Evolutionary conservation across 2,329 filamentous ascomycete genomes (phyloP).

Genomic region (Simplicillium sp.): DNA sequence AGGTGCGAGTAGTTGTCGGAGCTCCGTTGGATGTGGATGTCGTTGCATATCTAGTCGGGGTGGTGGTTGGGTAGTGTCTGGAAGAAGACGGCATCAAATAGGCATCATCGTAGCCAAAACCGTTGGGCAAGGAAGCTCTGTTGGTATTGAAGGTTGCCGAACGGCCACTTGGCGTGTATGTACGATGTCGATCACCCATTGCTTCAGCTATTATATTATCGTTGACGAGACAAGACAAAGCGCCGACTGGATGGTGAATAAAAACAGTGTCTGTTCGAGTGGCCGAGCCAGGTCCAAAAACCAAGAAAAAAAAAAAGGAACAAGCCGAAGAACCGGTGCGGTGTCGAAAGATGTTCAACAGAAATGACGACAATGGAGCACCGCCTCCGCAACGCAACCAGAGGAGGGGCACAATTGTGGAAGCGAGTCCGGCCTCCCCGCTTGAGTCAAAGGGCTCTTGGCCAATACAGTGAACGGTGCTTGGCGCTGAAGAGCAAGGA

Average conservation of each 20-base stretch:
- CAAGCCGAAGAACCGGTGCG: too few species aligned
- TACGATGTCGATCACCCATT: constrained; percentile 39
- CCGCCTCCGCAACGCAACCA: too few species aligned
- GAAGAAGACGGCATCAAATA: constrained; percentile 39
- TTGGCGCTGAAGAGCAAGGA: too few species aligned
- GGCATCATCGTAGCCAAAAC: constrained; percentile 42
- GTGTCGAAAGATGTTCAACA: background rate
- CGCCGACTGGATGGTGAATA: background rate
- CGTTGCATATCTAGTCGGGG: constrained; percentile 22
- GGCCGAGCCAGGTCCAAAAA: too few species aligned
- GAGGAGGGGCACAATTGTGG: too few species aligned
- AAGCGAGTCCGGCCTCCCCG: too few species aligned
- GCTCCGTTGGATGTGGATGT: constrained; percentile 21
- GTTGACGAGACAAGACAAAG: background rate
- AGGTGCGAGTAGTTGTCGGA: constrained; percentile 42
- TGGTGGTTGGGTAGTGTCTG: constrained; percentile 17
- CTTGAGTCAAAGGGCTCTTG: too few species aligned
- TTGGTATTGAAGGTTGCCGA: constrained; percentile 38
- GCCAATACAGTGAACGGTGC: too few species aligned
- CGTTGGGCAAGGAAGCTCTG: constrained; percentile 42
- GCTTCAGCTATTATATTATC: background rate
- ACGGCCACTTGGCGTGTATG: constrained; percentile 29
- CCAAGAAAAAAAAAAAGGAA: too few species aligned
- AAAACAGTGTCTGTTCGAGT: too few species aligned
- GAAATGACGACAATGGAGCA: too few species aligned